Conservation (phyloP, 192 early-diverging fungal genomes). For the Piromyces finnis region DNA sequence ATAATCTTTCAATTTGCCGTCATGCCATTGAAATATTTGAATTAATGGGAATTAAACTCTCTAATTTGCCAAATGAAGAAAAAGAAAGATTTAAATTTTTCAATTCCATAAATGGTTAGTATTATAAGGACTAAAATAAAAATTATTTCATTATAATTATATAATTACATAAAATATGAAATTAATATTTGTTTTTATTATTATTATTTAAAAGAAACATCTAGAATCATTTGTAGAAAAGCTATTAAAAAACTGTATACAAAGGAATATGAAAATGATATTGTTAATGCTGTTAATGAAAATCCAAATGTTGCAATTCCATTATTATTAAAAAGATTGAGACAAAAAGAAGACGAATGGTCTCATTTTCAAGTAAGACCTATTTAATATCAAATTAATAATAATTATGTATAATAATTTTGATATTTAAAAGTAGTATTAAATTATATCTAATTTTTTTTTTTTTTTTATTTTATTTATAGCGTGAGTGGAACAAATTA, state of each 20-base stretch:
- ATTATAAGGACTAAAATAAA: no score
- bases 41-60: conserved; percentile 71
- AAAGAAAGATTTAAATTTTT: conserved; percentile 46
- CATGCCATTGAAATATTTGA: conserved; percentile 75
- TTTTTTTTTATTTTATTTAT: background rate
- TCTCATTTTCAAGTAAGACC: conserved; percentile 23
- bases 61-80: conserved; percentile 67
- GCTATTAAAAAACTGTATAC: conserved; percentile 95
- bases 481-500: conserved; percentile 89
- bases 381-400: background rate
- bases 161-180: no score
- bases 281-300: conserved; percentile 80
- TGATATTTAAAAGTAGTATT: no score
- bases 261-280: conserved; percentile 58
- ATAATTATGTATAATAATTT: no score
- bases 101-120: conserved; percentile 49
- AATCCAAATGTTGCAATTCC: conserved; percentile 84
- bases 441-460: no score
- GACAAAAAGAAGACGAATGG: conserved; percentile 99
- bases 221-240: conserved; percentile 64
- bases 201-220: conserved; percentile 24
- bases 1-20: conserved; percentile 88
- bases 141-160: no score
- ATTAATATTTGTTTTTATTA: no score
- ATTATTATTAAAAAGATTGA: conserved; percentile 79